Evolutionary conservation across 1,139 yeast species (phyloP), one percentile per base, ranked within the genome.

Genomic region (Yamadazyma friedrichii): DNA sequence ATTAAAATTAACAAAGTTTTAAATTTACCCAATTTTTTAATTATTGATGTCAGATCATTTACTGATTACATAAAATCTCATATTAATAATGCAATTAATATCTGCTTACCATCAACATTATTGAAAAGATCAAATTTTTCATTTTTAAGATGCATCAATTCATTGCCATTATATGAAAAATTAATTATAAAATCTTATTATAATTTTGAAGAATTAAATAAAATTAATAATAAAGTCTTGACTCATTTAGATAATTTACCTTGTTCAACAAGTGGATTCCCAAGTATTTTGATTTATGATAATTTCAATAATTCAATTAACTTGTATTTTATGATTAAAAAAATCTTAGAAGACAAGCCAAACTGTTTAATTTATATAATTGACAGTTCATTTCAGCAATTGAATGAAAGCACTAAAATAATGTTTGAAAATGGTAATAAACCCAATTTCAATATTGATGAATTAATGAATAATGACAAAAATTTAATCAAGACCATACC

Each of bases 101-200:
- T 87, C 28, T 84, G 91, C 54, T 65, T 87, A 17, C 95, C 95
- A 1, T 80, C 93, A 15, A 87, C 95, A 1, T 67, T 88, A 36
- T 64, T 88, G 48, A 84, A 84, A 55, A 74, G 96, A 47, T 70
- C 78, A 30, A 80, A 78, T 44, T 86, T 83, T 54, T 76, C 77
- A 13, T 64, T 86, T 40, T 49, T 65, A 42, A 62, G 83, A 49
- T 75, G 84, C 47, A 62, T 80, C 34, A 81, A 78, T 42, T 78
- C 86, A 29, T 70, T 83, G 58, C 76, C 81, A 20, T 62, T 51
- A 36, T 66, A 55, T 36, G 82, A 76, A 67, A 66, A 49, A 36
- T 42, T 4, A 50, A 60, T 29, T 58, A 69, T 45, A 42, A 58
- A 35, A 46, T 53, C 25, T 53, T 51, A 50, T 28, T 48, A 47